These are phyloP conservation scores for Phalaenopsis equestris DNA, from an alignment of 106 monocot genomes.

Conservation along the genomic window DNA sequence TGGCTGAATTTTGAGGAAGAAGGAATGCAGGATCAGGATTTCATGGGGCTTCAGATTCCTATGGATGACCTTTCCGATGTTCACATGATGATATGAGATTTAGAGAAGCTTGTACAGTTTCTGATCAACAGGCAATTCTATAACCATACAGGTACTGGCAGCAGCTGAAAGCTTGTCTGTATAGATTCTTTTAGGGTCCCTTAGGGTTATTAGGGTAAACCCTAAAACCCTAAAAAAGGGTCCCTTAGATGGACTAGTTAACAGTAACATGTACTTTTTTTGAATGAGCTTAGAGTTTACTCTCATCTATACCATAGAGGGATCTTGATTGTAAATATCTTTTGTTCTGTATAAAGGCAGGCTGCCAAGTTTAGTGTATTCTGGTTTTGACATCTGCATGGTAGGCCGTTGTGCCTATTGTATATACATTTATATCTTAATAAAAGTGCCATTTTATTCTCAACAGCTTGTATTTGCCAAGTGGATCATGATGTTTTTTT, in stretches of 20 bases:
- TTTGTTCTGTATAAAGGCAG: background rate
- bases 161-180: background rate
- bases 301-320: background rate
- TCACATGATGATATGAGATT: constrained; percentile 23
- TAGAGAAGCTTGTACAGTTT: background rate
- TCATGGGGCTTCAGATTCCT: constrained; percentile 42
- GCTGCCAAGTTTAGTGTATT: background rate
- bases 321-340: constrained; percentile 2
- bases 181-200: constrained; percentile 18
- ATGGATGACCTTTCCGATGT: constrained; percentile 54
- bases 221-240: background rate
- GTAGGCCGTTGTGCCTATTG: constrained; percentile 1
- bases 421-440: constrained; percentile 2
- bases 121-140: background rate
- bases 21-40: constrained; percentile 33
- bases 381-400: background rate
- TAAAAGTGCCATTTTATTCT: background rate
- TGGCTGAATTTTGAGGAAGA: constrained; percentile 49
- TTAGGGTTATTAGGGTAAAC: no score
- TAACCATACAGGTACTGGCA: background rate
- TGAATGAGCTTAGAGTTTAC: background rate
- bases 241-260: background rate
- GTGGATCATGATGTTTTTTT: background rate
- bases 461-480: background rate
- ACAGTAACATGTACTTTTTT: background rate